Evolutionary conservation across 257 asterid species (phyloP).

Genomic region (Gentiana dahurica): DNA sequence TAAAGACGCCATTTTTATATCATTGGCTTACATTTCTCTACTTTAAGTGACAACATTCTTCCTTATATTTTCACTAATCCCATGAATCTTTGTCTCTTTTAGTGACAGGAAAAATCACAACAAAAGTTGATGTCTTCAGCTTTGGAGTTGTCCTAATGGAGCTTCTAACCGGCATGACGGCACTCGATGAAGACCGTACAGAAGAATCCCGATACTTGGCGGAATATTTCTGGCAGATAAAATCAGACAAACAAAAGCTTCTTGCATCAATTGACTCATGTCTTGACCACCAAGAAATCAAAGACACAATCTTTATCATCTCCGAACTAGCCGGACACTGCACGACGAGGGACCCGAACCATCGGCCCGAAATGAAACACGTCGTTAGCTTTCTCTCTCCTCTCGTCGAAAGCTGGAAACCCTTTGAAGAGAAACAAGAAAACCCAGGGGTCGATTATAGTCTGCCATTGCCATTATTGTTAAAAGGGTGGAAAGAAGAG

Average conservation of each 20-base stretch:
- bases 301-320: slow-evolving; percentile 29
- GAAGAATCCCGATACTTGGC: slow-evolving; percentile 65
- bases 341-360: slow-evolving; percentile 61
- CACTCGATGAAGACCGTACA: slow-evolving; percentile 58
- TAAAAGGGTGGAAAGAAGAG: slow-evolving; percentile 62
- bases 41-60: too few species aligned
- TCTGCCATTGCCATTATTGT: slow-evolving; percentile 50
- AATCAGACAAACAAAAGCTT: slow-evolving; percentile 25
- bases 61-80: background rate
- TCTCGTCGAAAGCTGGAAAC: slow-evolving; percentile 54
- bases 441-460: slow-evolving; percentile 21
- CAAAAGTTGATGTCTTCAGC: slow-evolving; percentile 79
- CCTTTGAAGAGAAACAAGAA: slow-evolving; percentile 31
- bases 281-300: slow-evolving; percentile 31
- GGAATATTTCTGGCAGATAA: slow-evolving; percentile 67
- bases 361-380: slow-evolving; percentile 80
- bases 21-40: too few species aligned
- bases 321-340: slow-evolving; percentile 73
- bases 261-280: slow-evolving; percentile 52
- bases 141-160: slow-evolving; percentile 76
- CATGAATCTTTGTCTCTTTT: background rate
- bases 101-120: slow-evolving; percentile 74
- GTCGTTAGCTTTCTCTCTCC: slow-evolving; percentile 47
- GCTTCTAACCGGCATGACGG: slow-evolving; percentile 54
- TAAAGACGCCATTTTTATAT: background rate